phyloP scores from a whole-genome alignment of 345 rosid genomes.

The Salix koriyanagi region DNA sequence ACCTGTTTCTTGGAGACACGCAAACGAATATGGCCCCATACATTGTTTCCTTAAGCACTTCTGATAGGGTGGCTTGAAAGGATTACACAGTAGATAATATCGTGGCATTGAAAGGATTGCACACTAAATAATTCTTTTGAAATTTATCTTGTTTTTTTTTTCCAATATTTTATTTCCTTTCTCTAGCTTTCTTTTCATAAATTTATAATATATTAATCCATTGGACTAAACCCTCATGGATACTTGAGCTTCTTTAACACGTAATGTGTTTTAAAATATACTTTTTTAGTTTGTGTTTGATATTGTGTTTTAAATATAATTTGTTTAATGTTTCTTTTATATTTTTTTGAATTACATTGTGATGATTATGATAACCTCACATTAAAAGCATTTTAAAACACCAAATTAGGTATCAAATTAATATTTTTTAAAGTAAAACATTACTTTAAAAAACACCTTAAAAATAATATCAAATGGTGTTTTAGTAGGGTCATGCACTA shows the following conservation, averaged over 20 bases:
- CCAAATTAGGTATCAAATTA: too few species aligned
- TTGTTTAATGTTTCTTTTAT: too few species aligned
- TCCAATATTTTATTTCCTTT: not conserved
- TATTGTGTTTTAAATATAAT: too few species aligned
- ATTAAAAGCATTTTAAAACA: too few species aligned
- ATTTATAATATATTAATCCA: not conserved
- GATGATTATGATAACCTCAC: too few species aligned
- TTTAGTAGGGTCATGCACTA: too few species aligned
- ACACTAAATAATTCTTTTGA: not conserved
- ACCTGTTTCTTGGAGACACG: slow-evolving; percentile 9
- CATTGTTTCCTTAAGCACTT: not conserved
- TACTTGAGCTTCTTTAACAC: not conserved
- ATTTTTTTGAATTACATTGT: too few species aligned
- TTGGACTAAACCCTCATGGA: not conserved
- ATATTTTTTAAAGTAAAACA: too few species aligned
- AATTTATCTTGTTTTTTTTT: not conserved
- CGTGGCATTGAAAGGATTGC: not conserved
- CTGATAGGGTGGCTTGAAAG: not conserved
- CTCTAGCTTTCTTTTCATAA: not conserved
- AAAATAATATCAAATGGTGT: too few species aligned
- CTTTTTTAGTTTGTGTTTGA: not conserved
- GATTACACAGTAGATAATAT: not conserved
- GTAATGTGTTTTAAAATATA: not conserved
- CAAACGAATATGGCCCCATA: not conserved
- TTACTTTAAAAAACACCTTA: too few species aligned